These are phyloP conservation scores for Tubosaeta sp. DNA, from an alignment of 768 basidiomycete species.

Conservation along the genomic window DNA sequence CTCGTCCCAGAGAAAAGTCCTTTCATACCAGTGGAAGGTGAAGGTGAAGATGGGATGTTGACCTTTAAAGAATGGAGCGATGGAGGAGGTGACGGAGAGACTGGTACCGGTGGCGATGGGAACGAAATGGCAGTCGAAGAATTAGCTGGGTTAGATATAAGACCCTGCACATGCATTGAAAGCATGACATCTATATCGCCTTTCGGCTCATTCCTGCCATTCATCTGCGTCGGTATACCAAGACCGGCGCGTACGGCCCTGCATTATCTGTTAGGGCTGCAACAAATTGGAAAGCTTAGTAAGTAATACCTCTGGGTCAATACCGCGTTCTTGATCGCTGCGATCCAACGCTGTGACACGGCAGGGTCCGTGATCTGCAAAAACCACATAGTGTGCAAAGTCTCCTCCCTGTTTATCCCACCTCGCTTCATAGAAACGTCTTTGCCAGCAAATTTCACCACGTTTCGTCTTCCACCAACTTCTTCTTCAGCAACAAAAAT, in stretches of 20 bases:
- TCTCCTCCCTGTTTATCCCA: constrained; percentile 12
- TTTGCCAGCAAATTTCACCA: constrained; percentile 65
- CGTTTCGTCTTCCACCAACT: constrained; percentile 42
- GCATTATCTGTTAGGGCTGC: background rate
- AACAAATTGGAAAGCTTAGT: background rate
- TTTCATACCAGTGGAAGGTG: constrained; percentile 17
- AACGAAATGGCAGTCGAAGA: constrained; percentile 5
- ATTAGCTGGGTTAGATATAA: constrained; percentile 32
- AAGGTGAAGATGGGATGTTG: constrained; percentile 14
- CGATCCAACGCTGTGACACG: constrained; percentile 75
- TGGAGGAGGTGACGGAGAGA: constrained; percentile 28
- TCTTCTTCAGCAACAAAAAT: constrained; percentile 66
- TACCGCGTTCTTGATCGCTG: constrained; percentile 66
- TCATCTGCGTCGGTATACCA: constrained; percentile 39
- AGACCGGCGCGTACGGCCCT: constrained; percentile 72
- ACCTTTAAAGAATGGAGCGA: constrained; percentile 25
- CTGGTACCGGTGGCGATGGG: constrained; percentile 16
- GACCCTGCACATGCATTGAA: constrained; percentile 68
- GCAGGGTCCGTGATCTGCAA: constrained; percentile 57
- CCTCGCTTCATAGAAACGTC: constrained; percentile 46
- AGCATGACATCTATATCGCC: constrained; percentile 85
- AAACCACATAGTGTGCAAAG: constrained; percentile 42
- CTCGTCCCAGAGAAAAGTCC: constrained; percentile 22
- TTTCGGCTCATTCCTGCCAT: constrained; percentile 54
- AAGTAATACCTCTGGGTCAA: constrained; percentile 58